Base-by-base conservation (phyloP, 805 yeast species). In the Candida tammaniensis region DNA sequence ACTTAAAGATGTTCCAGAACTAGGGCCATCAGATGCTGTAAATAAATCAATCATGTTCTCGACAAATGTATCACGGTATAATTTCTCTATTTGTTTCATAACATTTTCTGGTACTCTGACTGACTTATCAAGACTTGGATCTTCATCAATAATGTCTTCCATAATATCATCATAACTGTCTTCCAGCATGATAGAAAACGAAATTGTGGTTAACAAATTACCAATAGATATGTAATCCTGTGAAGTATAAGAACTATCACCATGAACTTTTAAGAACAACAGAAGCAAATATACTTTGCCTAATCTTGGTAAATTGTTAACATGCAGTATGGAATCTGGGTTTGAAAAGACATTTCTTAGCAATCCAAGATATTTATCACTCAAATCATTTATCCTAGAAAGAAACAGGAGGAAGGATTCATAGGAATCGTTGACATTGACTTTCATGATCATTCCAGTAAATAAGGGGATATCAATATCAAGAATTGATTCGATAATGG, bases 51-150 rank as follows among this genome's bases (percentile, higher is more conserved):
- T 43, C 11, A 50, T 47, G 17, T 42, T 37, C 23, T 46, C 44
- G 15, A 59, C 47, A 36, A 55, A 59, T 2, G 24, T 19, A 1
- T 51, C 37, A 1, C 58, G 38, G 34, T 52, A 56, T 12, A 59
- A 35, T 5, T 24, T 28, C 25, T 49, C 35, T 12, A 54, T 28
- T 10, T 34, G 36, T 5, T 26, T 30, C 4, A 40, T 18, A 5
- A 33, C 20, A 6, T 27, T 13, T 17, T 6, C 4, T 2, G 39
- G 28, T 4, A 35, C 31, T 12, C 11, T 20, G 5, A 35, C 5
- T 12, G 30, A 36, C 8, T 46, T 49, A 20, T 38, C 49, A 17
- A 52, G 51, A 7, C 44, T 48, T 13, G 44, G 46, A 22, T 52
- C 59, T 16, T 48, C 55, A 19, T 50, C 48, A 27, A 48, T 51